Base-by-base conservation (phyloP, 2,329 filamentous ascomycete genomes). In the Cercospora sesami region DNA sequence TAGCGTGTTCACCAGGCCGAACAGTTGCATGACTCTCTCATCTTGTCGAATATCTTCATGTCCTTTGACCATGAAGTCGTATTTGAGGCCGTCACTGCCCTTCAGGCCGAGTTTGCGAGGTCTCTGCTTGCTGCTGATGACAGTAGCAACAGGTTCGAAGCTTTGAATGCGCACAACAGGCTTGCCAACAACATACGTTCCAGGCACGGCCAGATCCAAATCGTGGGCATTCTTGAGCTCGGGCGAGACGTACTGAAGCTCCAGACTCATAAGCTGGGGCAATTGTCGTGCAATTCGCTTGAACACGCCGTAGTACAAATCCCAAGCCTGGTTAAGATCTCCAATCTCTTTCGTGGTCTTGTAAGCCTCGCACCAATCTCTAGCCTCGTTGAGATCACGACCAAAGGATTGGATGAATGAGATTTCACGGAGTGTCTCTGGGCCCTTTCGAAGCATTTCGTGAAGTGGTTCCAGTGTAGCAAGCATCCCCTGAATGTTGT, bases 1-100 rank as follows among this genome's bases (percentile, higher is more conserved):
- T 1, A 99, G 87, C 0, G 96, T 99, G 79, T 99, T 99, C 82
- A 94, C 95, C 14, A 99, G 87, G 48, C 95, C 95, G 77, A 99
- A 99, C 39, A 99, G 87, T 81, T 99, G 95, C 96, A 99, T 99
- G 73, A 99, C 95, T 81, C 96, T 90, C 81, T 99, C 95, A 77
- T 99, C 95, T 80, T 99, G 95, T 68, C 95, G 91, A 72, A 99
- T 97, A 83, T 99, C 95, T 81, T 99, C 95, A 76, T 99, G 96
- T n/a, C 95, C 95, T 84, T 99, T 99, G 75, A 99, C 87, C 67
- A 92, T 81, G 82, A 97, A 98, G 60, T 92, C 90, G 79, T 97
- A 97, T 3, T 89, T 87, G 69, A 87, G 88, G 67, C 95, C 95
- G 78, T 99, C 94, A 76, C 92, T 97, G 69, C 94, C 96, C 76